These are phyloP conservation scores for Ogataea pini DNA, from an alignment of 805 yeast species.

Conservation along the genomic window DNA sequence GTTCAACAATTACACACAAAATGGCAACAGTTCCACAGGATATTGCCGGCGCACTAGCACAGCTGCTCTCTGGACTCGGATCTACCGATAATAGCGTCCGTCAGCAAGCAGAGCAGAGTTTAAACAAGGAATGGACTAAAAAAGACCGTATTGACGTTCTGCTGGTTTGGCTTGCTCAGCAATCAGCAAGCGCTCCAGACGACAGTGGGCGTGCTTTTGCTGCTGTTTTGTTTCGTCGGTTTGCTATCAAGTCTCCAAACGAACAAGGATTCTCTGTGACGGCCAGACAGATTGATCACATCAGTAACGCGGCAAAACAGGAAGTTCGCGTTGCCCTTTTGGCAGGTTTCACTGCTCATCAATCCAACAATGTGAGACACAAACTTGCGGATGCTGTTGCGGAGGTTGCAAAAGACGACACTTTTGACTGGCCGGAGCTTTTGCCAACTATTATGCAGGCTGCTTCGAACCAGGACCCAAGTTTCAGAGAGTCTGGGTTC, in stretches of 20 bases:
- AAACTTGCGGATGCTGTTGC: conserved; percentile 93
- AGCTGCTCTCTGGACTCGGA: conserved; percentile 65
- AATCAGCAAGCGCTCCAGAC: conserved; percentile 63
- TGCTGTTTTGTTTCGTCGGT: conserved; percentile 87
- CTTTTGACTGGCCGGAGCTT: conserved; percentile 73
- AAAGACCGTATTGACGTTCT: conserved; percentile 67
- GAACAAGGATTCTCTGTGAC: conserved; percentile 59
- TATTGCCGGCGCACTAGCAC: conserved; percentile 51
- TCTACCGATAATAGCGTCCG: conserved; percentile 79
- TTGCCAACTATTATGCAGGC: conserved; percentile 75
- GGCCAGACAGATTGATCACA: conserved; percentile 74
- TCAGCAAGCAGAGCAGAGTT: conserved; percentile 68
- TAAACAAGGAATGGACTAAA: conserved; percentile 77
- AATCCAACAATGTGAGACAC: conserved; percentile 79
- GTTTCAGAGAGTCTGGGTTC: conserved; percentile 86
- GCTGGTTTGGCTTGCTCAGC: conserved; percentile 77
- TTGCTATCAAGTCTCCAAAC: conserved; percentile 78
- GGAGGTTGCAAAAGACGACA: conserved; percentile 77
- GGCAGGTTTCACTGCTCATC: conserved; percentile 70
- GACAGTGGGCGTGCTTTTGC: conserved; percentile 67
- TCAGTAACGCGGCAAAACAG: conserved; percentile 55
- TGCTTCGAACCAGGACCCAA: conserved; percentile 46
- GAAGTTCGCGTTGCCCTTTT: conserved; percentile 68
- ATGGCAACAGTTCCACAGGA: conserved; percentile 62
- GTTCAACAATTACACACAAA: neutral